Base-by-base conservation (phyloP, 805 yeast species). In the Naumovozyma dairenensis region DNA sequence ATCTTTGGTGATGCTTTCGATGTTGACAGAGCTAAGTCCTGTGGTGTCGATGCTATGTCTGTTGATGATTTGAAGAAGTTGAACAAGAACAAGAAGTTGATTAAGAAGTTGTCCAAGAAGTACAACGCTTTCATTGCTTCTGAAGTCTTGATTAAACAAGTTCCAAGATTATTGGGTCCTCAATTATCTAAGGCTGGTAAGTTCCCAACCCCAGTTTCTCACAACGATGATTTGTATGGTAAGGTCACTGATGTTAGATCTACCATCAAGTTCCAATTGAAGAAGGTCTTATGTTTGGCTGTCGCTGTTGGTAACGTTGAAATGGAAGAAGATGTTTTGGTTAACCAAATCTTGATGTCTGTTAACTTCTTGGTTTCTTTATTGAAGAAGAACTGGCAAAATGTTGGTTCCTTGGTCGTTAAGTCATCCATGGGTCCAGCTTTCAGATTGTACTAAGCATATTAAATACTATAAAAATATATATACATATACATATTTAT, bases 181-280 rank as follows among this genome's bases (percentile, higher is more conserved):
- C 96, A 89, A 71, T 85, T 92, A 66, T 92, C 98, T 57, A 92
- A 92, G 83, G 97, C 96, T 66, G 98, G 98, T 82, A 92, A 92
- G 89, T 92, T 92, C 96, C 99, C 99, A 71, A 89, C 97, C 69
- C 99, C 99, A 73, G 98, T 92, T 60, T 92, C 99, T 51, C 98
- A 92, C 83, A 77, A 83, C 70, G 99, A 92, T 67, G 98, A 92
- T 69, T 79, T 92, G 66, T 83, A 84, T 80, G 64, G 77, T 55
- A 92, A 89, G 84, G 92, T 92, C 61, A 78, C 73, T 60, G 99
- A 92, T 66, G 97, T 92, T 61, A 87, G 81, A 76, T 87, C 98
- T 53, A 92, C 99, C 80, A 86, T 92, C 78, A 92, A 89, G 84
- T 92, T 92, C 94, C 99, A 92, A 77, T 81, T 92, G 75, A 92